These are phyloP conservation scores for Penicillium oxalicum DNA, from an alignment of 2,329 filamentous ascomycete species.

Conservation along the genomic window DNA sequence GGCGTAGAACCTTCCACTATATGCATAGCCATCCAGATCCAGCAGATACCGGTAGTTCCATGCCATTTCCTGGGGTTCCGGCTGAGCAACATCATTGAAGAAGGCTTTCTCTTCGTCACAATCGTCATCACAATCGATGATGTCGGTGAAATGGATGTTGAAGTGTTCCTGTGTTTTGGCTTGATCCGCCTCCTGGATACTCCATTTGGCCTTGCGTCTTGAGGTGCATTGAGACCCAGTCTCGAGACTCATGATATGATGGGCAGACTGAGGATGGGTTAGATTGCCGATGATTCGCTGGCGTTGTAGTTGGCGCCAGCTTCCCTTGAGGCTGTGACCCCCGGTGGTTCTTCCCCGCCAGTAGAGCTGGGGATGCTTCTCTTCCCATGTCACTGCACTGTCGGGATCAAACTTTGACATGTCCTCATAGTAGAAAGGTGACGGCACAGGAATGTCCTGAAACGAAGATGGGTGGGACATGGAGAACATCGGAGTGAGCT, in stretches of 20 bases:
- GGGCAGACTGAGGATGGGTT: neutral
- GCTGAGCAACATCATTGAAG: slow-evolving; percentile 60
- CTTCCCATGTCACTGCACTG: slow-evolving; percentile 4
- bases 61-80: slow-evolving; percentile 66
- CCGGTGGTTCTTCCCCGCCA: neutral
- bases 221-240: neutral
- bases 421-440: slow-evolving; percentile 9
- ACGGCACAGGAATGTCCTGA: slow-evolving; percentile 13
- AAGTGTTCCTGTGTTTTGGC: slow-evolving; percentile 62
- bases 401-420: slow-evolving; percentile 1
- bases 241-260: neutral
- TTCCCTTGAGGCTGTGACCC: neutral
- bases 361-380: slow-evolving; percentile 44
- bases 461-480: slow-evolving; percentile 9
- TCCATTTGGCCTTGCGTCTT: neutral
- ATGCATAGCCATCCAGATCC: slow-evolving; percentile 53
- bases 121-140: slow-evolving; percentile 79
- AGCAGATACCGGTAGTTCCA: slow-evolving; percentile 56
- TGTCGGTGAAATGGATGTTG: slow-evolving; percentile 68
- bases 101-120: slow-evolving; percentile 66
- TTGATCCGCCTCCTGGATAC: neutral
- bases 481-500: slow-evolving; percentile 8
- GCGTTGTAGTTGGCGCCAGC: neutral
- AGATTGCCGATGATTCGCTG: neutral
- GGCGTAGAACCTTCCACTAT: slow-evolving; percentile 50